Percentiles rank a stretch among this genome's conserved stretches.
phyloP scores from a whole-genome alignment of 345 rosid genomes.

The Citrus unshiu region DNA sequence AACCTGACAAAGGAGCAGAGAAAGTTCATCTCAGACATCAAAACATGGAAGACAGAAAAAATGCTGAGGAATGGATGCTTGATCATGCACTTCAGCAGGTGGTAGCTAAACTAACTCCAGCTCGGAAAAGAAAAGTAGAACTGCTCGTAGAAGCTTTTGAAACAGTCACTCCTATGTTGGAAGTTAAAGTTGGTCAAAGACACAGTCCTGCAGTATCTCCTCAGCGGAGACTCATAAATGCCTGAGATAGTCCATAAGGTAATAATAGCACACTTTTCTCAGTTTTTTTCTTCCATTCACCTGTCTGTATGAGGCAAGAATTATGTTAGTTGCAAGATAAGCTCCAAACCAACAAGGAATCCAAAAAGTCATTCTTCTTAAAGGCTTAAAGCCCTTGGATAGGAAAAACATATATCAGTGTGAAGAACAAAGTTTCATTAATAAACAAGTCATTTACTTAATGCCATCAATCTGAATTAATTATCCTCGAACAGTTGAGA shows the following conservation, averaged over 20 bases:
- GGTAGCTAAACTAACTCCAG: constrained; percentile 77
- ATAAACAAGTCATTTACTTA: neutral
- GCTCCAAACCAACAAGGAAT: neutral
- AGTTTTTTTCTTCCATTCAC: neutral
- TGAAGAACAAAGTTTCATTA: neutral
- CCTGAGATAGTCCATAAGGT: constrained; percentile 23
- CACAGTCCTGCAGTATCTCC: constrained; percentile 15
- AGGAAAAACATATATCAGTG: neutral
- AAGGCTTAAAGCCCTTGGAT: neutral
- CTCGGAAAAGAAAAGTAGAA: constrained; percentile 72
- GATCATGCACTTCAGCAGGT: constrained; percentile 77
- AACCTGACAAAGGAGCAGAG: constrained; percentile 45
- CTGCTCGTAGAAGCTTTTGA: constrained; percentile 90
- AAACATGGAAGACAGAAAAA: constrained; percentile 52
- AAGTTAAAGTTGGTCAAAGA: constrained; percentile 18
- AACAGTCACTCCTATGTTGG: constrained; percentile 53
- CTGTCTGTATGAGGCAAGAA: neutral
- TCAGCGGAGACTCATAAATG: constrained; percentile 16
- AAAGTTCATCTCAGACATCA: constrained; percentile 68
- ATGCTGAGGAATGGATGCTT: constrained; percentile 86
- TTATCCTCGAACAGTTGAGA: neutral
- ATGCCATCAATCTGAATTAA: neutral
- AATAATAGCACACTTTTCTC: constrained; percentile 5
- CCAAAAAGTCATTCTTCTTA: neutral
- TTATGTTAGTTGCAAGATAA: neutral